Evolutionary conservation across 2,329 filamentous ascomycete genomes (phyloP), one percentile per base, ranked within the genome.

Genomic region (Immersiporthe knoxdaviesiana): DNA sequence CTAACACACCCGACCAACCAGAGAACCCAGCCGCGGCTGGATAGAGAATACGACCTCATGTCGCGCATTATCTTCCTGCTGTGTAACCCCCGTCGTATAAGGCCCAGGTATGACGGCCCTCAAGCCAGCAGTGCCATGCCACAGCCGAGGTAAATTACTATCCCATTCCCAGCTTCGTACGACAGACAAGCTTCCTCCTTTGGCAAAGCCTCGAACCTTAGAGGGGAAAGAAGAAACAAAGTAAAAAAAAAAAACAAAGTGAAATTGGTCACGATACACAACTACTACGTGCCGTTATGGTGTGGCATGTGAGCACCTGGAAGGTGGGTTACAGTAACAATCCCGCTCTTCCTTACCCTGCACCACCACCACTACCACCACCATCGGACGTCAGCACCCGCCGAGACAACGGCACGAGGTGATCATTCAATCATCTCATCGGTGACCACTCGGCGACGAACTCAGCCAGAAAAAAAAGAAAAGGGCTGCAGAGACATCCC

Each of bases 361-460:
- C 37, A 62, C 37, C 41, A 63, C 16, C 61, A 47, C 27, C 44
- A 44, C 21, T 30, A 35, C 35, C 35, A 62, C 62, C 68, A 67
- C 11, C 39, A 69, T 30, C 24, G 58, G 58, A 37, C 60, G 24
- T 35, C 54, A 41, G n/a, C 21, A 27, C 30, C 44, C 37, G 30
- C 18, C 47, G 30, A 63, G 39, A 63, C n/a, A 63, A 63, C 41
- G 61, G 61, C 37, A 63, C 37, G 61, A 50, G 39, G 65, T 54
- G 30, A 21, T n/a, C 35, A 47, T 35, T 35, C 35, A 39, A 39
- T 39, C 54, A 54, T 47, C 37, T 24, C 58, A 61, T 54, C 60
- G 58, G 63, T 32, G 59, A 44, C 27, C 54, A 32, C 44, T 58
- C 69, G 66, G 69, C 69, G 67, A 66, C 61, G 35, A 58, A 63